phyloP scores from a whole-genome alignment of 2,329 filamentous ascomycete genomes.

The Lachnellula hyalina region DNA sequence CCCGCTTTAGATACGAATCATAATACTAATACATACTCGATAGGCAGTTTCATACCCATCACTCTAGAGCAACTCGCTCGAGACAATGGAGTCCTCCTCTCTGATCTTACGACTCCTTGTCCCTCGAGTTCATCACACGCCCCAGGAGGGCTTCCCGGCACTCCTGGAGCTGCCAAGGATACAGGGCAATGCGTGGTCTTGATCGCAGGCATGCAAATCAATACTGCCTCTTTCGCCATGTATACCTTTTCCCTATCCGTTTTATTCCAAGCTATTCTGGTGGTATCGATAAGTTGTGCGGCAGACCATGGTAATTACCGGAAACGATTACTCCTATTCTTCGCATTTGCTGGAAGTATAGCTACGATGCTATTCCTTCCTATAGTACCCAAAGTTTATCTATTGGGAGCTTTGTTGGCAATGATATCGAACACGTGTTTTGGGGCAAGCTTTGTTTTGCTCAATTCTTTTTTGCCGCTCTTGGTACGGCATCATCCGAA shows the following conservation, averaged over 20 bases:
- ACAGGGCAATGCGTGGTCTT: conserved; percentile 74
- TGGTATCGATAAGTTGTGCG: conserved; percentile 93
- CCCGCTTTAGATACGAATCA: background rate
- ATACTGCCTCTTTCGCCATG: conserved; percentile 96
- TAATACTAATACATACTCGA: conserved; percentile 14
- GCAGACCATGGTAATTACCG: conserved; percentile 91
- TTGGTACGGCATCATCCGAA: conserved; percentile 75
- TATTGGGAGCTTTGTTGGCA: conserved; percentile 77
- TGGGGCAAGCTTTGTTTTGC: conserved; percentile 86
- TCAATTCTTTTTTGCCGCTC: conserved; percentile 92
- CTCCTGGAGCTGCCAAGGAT: conserved; percentile 30
- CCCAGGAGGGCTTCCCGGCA: conserved; percentile 15
- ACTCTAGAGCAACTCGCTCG: conserved; percentile 88
- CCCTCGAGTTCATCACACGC: conserved; percentile 22
- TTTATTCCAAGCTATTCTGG: conserved; percentile 78
- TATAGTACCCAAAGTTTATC: conserved; percentile 67
- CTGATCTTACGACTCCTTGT: conserved; percentile 71
- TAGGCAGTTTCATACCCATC: conserved; percentile 92
- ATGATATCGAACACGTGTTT: conserved; percentile 92
- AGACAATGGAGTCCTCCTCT: conserved; percentile 82
- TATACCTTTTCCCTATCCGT: conserved; percentile 96
- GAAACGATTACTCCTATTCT: conserved; percentile 80
- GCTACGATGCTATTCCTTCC: conserved; percentile 86
- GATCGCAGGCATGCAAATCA: conserved; percentile 78
- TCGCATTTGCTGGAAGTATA: conserved; percentile 75